phyloP scores from a whole-genome alignment of 331 rosid species.

The Acacia pycnantha region DNA sequence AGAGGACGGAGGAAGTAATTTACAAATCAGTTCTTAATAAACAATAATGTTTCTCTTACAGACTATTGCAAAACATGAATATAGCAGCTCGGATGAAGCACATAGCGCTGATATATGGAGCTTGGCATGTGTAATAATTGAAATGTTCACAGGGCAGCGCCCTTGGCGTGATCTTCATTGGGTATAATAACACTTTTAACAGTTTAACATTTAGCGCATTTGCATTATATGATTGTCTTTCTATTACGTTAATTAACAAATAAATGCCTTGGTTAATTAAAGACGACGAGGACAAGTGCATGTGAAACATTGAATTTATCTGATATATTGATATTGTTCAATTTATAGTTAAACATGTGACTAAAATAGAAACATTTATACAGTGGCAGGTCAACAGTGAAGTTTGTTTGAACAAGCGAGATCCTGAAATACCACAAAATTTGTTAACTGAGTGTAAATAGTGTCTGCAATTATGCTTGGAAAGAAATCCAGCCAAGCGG shows the following conservation, averaged over 20 bases:
- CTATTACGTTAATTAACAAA: too few species aligned
- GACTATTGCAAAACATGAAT: constrained; percentile 66
- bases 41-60: constrained; percentile 30
- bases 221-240: background rate
- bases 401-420: background rate
- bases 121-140: constrained; percentile 74
- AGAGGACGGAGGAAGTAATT: too few species aligned
- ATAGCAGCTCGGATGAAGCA: constrained; percentile 64
- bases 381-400: background rate
- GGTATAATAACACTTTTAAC: background rate
- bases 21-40: too few species aligned
- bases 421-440: background rate
- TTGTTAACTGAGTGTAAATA: background rate
- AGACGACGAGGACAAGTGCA: too few species aligned
- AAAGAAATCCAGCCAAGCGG: background rate
- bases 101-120: constrained; percentile 76
- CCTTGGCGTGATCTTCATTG: constrained; percentile 41
- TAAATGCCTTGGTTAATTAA: too few species aligned
- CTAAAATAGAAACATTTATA: too few species aligned
- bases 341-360: background rate
- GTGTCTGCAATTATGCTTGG: background rate
- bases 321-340: background rate
- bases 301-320: too few species aligned
- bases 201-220: too few species aligned
- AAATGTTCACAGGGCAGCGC: constrained; percentile 77